phyloP scores from a whole-genome alignment of 208 protist genomes.

The Tetramitus jugosus region DNA sequence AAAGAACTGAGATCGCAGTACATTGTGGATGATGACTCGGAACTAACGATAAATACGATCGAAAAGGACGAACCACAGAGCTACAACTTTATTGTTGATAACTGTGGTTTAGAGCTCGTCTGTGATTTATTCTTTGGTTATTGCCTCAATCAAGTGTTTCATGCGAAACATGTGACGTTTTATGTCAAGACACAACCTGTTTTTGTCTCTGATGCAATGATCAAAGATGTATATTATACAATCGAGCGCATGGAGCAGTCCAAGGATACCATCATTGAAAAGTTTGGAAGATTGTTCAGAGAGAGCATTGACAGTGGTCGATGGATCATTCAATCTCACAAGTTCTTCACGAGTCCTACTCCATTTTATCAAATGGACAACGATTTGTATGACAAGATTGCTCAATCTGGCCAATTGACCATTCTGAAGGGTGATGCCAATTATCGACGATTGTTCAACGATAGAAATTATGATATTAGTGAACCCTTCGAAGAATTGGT shows the following conservation, averaged over 20 bases:
- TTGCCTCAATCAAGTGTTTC: background rate
- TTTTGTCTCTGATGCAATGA: background rate
- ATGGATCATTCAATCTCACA: background rate
- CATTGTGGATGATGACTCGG: background rate
- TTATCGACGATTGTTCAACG: slow-evolving; percentile 1
- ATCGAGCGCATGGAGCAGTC: background rate
- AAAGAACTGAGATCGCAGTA: background rate
- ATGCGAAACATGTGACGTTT: background rate
- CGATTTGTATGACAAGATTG: background rate
- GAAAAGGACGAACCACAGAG: background rate
- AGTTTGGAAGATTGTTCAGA: background rate
- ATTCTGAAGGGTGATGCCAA: slow-evolving; percentile 6
- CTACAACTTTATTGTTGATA: background rate
- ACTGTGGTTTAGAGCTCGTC: background rate
- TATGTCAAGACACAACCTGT: background rate
- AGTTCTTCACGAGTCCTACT: background rate
- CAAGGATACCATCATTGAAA: background rate
- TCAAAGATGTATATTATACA: background rate
- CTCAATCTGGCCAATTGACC: background rate
- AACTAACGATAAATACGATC: background rate
- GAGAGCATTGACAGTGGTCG: background rate
- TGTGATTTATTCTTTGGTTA: background rate
- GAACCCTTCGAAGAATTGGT: background rate
- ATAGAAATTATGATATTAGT: background rate
- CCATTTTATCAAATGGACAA: background rate